Percentiles rank a stretch among this genome's conserved stretches.
These are phyloP conservation scores for Saccharomycopsis schoenii DNA, from an alignment of 805 yeast genomes.

Conservation along the genomic window DNA sequence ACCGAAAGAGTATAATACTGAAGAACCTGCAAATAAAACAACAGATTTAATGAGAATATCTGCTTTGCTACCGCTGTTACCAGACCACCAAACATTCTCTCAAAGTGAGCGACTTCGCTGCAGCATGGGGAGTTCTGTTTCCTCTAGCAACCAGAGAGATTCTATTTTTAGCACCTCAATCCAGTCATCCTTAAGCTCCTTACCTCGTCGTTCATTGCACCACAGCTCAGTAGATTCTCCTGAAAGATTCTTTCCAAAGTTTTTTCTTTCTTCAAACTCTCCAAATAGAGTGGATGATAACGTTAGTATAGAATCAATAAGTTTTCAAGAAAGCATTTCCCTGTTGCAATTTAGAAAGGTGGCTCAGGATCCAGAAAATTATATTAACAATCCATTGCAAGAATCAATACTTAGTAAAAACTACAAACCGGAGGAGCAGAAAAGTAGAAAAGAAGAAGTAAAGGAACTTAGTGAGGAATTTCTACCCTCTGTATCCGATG, in stretches of 20 bases:
- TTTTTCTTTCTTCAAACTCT: not conserved
- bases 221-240: not conserved
- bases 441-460: not conserved
- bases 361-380: not conserved
- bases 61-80: constrained; percentile 10
- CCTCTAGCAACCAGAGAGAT: not conserved
- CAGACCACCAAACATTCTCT: constrained; percentile 1
- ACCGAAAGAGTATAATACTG: not conserved
- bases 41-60: constrained; percentile 10
- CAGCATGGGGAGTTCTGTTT: not conserved
- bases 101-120: not conserved
- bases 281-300: not conserved
- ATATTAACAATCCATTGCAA: not conserved
- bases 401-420: not conserved
- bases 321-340: not conserved
- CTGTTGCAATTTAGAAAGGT: not conserved
- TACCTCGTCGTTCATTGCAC: not conserved
- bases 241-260: not conserved
- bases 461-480: not conserved
- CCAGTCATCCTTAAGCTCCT: not conserved
- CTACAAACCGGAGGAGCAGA: not conserved
- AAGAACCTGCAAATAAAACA: not conserved
- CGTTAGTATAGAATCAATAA: not conserved
- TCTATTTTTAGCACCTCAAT: not conserved
- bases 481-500: not conserved